These are phyloP conservation scores for Cucumis melo DNA, from an alignment of 306 rosid genomes.

Conservation along the genomic window DNA sequence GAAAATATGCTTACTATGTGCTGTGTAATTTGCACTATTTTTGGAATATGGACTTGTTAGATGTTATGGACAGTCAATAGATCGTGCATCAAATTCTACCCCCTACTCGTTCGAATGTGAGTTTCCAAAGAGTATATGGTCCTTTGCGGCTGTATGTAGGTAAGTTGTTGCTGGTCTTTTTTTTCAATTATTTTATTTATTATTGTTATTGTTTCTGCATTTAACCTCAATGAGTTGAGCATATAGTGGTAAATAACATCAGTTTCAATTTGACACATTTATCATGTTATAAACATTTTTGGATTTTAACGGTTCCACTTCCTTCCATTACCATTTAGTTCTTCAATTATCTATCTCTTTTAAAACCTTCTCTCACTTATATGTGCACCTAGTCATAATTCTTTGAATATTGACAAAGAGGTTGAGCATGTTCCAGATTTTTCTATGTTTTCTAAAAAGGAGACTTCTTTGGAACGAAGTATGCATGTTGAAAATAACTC, in stretches of 20 bases:
- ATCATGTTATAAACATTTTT: not conserved
- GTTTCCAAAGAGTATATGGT: slow-evolving; percentile 53
- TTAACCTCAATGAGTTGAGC: not conserved
- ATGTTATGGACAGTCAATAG: slow-evolving; percentile 40
- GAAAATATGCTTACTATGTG: not conserved
- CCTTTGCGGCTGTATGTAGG: slow-evolving; percentile 39
- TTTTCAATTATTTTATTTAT: not conserved
- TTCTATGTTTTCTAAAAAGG: no score
- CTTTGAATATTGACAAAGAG: no score
- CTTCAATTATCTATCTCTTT: not conserved
- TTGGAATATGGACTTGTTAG: not conserved
- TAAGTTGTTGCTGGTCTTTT: slow-evolving; percentile 18
- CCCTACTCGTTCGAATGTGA: slow-evolving; percentile 62
- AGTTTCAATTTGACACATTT: not conserved
- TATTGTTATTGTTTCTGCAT: not conserved
- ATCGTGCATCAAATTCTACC: slow-evolving; percentile 53
- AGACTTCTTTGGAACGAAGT: no score
- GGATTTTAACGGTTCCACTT: not conserved
- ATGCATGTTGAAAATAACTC: no score
- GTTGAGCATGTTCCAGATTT: no score
- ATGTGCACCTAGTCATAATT: no score
- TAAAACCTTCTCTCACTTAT: not conserved
- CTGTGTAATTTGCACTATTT: not conserved
- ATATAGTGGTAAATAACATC: not conserved
- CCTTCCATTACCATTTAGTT: not conserved